Evolutionary conservation across 495 filamentous ascomycete genomes (phyloP), one percentile per base, ranked within the genome.

Genomic region (Hypoxylon perforatum): DNA sequence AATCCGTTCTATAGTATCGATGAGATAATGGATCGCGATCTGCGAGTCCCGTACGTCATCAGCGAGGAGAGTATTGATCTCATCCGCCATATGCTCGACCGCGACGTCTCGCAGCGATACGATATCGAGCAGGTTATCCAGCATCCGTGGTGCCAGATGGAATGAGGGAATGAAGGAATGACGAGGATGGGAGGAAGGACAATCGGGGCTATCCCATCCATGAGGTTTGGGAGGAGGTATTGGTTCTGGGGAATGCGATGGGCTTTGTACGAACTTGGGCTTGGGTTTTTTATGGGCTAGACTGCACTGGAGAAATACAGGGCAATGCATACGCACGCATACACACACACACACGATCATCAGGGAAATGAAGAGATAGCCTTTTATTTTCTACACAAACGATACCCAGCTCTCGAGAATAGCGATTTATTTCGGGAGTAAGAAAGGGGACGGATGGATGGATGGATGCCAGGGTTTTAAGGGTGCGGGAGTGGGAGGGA

Each of bases 1-100:
- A 99, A 99, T 72, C 95, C 95, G 3, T 99, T 99, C 80, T 99
- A 99, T 84, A 96, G 91, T 75, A 94, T 99, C 70, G 96, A 99
- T 75, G 95, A 99, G 79, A 99, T 99, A 69, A 93, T 97, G 84
- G 95, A 99, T 76, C 94, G 94, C 63, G 95, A 97, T 60, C 81
- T 98, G 57, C 85, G 95, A 18, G 90, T 99, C 5, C 95, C 95
- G 0, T 97, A 93, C 76, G 82, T 94, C 18, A 90, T 97, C 78
- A 96, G 92, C 74, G 93, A 96, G 64, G 88, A 90, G 46, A 95
- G 92, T 70, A 94, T 99, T 63, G 88, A 97, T 69, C 80, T 99
- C 41, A 91, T 99, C 50, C 85, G 92, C 38, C 80, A 85, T 65
- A 98, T 98, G 95, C 88, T 99, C 10, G 86, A 97, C 72, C 87